phyloP scores from a whole-genome alignment of 169 alveolate species.

The Cyclospora cayetanensis region DNA sequence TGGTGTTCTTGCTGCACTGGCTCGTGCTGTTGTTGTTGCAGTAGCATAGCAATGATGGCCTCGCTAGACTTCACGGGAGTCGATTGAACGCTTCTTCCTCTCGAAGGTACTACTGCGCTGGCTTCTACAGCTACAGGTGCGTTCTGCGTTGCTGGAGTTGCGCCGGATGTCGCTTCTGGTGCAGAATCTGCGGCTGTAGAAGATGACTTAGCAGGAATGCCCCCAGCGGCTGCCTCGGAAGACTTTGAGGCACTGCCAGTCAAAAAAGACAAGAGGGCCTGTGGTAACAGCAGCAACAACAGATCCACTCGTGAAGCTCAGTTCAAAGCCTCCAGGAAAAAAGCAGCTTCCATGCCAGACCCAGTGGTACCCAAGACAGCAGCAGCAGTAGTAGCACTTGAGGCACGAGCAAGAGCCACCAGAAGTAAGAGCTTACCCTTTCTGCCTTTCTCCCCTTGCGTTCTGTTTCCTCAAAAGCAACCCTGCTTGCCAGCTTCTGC shows the following conservation, averaged over 20 bases:
- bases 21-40: neutral
- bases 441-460: conserved; percentile 16
- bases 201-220: neutral
- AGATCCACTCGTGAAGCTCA: neutral
- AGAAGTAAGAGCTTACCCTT: neutral
- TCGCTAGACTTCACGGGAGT: neutral
- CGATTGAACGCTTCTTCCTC: neutral
- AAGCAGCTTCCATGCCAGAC: too few species aligned
- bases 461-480: neutral
- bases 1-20: neutral
- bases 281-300: conserved; percentile 46
- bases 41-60: neutral
- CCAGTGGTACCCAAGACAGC: neutral
- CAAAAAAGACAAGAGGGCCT: conserved; percentile 18
- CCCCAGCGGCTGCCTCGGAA: neutral
- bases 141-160: neutral
- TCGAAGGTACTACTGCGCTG: neutral
- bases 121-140: neutral
- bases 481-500: neutral
- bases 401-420: neutral
- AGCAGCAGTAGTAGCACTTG: conserved; percentile 12
- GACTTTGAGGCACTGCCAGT: conserved; percentile 13
- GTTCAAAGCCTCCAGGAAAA: neutral
- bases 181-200: conserved; percentile 21
- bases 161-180: neutral